Conservation (phyloP, 2,329 filamentous ascomycete genomes). For the Remersonia thermophila region DNA sequence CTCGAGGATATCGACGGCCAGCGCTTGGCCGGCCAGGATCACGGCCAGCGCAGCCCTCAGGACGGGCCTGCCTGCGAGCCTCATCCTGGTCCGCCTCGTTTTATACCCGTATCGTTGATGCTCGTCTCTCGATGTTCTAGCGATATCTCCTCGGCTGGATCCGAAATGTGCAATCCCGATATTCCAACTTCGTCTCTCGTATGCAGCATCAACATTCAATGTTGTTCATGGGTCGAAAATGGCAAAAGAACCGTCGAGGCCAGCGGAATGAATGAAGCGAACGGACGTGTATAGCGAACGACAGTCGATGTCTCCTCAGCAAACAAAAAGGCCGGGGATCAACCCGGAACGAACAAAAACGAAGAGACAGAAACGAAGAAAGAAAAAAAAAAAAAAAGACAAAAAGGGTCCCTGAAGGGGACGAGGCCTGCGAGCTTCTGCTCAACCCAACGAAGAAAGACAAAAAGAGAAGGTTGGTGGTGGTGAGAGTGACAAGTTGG, state of each 20-base stretch:
- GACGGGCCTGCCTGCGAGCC: constrained; percentile 4
- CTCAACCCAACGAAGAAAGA: constrained; percentile 2
- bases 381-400: constrained; percentile 17
- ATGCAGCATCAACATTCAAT: neutral
- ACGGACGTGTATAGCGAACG: constrained; percentile 10
- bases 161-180: neutral
- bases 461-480: constrained; percentile 5
- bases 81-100: constrained; percentile 3
- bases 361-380: neutral
- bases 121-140: neutral
- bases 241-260: constrained; percentile 11
- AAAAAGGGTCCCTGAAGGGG: constrained; percentile 18
- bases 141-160: neutral
- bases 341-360: constrained; percentile 43
- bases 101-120: neutral
- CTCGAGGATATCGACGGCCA: constrained; percentile 60
- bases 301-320: constrained; percentile 16
- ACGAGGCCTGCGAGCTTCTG: constrained; percentile 2
- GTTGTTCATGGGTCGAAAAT: neutral
- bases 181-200: constrained; percentile 1
- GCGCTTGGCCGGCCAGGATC: constrained; percentile 27
- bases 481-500: constrained; percentile 1
- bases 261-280: constrained; percentile 12
- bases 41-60: constrained; percentile 13
- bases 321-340: constrained; percentile 42